These are phyloP conservation scores for Calonectria pseudoturangicola DNA, from an alignment of 2,329 filamentous ascomycete species.

Conservation along the genomic window DNA sequence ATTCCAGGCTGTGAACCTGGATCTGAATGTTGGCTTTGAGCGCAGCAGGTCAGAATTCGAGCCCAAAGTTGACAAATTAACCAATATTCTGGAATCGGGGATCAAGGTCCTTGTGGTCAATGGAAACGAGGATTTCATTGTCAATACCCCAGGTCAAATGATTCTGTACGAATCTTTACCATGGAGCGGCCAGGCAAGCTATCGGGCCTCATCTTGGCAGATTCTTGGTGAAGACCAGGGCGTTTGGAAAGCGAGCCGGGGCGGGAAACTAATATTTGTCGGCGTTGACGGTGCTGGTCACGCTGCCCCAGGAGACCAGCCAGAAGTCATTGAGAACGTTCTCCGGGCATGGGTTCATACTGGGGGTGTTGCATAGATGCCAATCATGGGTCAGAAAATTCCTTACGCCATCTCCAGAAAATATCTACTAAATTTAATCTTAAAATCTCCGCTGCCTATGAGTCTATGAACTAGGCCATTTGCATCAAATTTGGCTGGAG, in stretches of 20 bases:
- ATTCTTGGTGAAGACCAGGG: not conserved
- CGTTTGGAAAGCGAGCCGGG: not conserved
- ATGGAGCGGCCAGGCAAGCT: conserved; percentile 10
- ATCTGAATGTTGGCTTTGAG: not conserved
- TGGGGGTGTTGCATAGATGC: not conserved
- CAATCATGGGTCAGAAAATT: not conserved
- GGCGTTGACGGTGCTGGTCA: not conserved
- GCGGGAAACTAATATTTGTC: not conserved
- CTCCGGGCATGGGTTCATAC: not conserved
- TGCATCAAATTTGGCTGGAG: not conserved
- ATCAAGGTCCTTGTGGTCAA: not conserved
- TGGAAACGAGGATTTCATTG: conserved; percentile 1
- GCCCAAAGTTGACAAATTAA: not conserved
- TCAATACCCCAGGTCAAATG: conserved; percentile 1
- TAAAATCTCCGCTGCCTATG: not conserved
- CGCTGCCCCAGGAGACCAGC: not conserved
- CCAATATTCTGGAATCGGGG: not conserved
- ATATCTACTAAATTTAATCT: not conserved
- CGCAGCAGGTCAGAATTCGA: not conserved
- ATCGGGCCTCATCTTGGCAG: not conserved
- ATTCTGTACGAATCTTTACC: not conserved
- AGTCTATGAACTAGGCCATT: not conserved
- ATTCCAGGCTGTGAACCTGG: not conserved
- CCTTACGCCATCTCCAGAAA: not conserved
- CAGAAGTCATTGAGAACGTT: conserved; percentile 1